A percentile compares a stretch with the other conserved stretches of the same genome.
These are phyloP conservation scores for Thielaviopsis ethacetica DNA, from an alignment of 2,329 filamentous ascomycete genomes.

Conservation along the genomic window DNA sequence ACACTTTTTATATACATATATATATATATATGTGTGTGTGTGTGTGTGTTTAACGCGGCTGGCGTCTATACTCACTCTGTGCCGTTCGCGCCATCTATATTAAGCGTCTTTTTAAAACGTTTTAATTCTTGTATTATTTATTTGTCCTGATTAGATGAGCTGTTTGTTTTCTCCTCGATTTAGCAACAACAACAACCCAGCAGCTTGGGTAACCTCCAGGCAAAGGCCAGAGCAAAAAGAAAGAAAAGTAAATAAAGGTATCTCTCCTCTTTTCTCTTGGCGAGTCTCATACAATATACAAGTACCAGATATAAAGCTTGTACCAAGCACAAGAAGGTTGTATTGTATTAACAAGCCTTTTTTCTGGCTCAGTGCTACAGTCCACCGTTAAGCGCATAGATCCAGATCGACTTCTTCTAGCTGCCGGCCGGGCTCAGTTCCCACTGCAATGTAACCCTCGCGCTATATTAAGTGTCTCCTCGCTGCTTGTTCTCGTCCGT, in stretches of 20 bases:
- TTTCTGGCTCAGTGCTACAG: background rate
- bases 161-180: background rate
- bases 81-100: too few relatives aligned
- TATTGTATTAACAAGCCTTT: too few relatives aligned
- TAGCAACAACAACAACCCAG: background rate
- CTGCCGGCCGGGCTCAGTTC: background rate
- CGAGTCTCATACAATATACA: background rate
- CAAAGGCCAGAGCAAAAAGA: background rate
- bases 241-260: background rate
- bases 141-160: background rate
- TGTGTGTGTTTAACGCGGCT: too few relatives aligned
- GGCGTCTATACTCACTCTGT: too few relatives aligned
- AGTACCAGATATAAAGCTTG: background rate
- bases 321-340: too few relatives aligned
- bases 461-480: background rate
- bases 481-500: too few relatives aligned
- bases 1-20: too few relatives aligned
- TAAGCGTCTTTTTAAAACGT: background rate
- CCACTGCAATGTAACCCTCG: background rate
- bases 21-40: too few relatives aligned
- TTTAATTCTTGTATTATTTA: too few relatives aligned
- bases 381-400: background rate
- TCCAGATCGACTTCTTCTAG: background rate
- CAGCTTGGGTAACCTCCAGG: background rate
- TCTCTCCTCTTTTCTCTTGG: too few relatives aligned